Conservation (phyloP, 2,329 filamentous ascomycete species). For the Pestalotiopsis fici region DNA sequence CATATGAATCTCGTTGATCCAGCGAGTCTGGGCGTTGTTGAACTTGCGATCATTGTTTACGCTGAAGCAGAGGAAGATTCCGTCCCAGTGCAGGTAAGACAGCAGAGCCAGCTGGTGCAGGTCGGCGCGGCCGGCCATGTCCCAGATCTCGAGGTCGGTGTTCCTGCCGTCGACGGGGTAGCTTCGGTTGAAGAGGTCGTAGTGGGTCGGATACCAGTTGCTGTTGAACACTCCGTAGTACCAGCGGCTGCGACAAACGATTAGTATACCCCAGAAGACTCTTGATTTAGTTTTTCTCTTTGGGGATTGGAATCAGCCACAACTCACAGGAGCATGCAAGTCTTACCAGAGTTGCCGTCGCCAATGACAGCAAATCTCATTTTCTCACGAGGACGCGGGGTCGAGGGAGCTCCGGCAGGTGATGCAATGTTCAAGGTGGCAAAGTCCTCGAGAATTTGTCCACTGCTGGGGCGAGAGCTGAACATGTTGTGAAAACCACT, state of each 20-base stretch:
- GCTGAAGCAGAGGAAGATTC: constrained; percentile 37
- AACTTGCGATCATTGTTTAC: constrained; percentile 30
- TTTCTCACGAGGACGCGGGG: constrained; percentile 17
- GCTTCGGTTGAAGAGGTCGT: constrained; percentile 28
- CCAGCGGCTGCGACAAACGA: constrained; percentile 23
- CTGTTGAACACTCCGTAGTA: constrained; percentile 24
- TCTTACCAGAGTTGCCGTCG: constrained; percentile 28
- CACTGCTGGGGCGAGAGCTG: constrained; percentile 8
- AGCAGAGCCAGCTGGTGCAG: constrained; percentile 27
- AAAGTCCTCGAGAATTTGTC: background rate
- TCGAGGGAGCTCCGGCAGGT: constrained; percentile 17
- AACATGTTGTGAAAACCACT: constrained; percentile 17
- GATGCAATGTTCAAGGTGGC: constrained; percentile 12
- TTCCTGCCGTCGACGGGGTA: constrained; percentile 20
- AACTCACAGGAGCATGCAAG: constrained; percentile 27
- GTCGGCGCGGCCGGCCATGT: constrained; percentile 25
- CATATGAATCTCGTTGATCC: constrained; percentile 71
- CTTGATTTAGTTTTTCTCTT: background rate
- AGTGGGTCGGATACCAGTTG: constrained; percentile 23
- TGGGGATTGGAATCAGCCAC: background rate
- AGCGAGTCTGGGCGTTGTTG: constrained; percentile 37
- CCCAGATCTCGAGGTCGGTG: constrained; percentile 31
- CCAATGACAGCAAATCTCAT: constrained; percentile 32
- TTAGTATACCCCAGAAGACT: background rate
- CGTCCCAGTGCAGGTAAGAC: constrained; percentile 33